phyloP scores from a whole-genome alignment of 345 rosid species.

The Boechera retrofracta region DNA sequence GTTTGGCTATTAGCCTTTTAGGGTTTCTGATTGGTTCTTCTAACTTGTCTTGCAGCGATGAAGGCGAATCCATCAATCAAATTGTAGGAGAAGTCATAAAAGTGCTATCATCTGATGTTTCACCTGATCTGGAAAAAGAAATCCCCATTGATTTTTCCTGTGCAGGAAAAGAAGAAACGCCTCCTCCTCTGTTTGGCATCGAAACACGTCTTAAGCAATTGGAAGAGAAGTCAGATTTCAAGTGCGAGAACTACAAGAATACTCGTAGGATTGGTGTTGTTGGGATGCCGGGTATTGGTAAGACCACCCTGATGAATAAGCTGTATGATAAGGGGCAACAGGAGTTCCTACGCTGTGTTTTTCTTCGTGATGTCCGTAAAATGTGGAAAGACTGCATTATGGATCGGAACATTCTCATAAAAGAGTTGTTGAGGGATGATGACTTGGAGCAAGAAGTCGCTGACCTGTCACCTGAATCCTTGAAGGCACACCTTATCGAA shows the following conservation, averaged over 20 bases:
- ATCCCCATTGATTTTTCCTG: not conserved
- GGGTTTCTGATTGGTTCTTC: not conserved
- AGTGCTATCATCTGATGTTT: not conserved
- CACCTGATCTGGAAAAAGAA: not conserved
- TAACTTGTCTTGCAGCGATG: slow-evolving; percentile 5
- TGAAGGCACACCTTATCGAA: not conserved
- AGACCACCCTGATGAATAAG: not conserved
- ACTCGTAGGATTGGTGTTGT: slow-evolving; percentile 25
- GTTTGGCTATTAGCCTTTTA: not conserved
- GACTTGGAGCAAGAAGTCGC: not conserved
- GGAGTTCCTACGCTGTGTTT: not conserved
- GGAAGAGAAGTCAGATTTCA: not conserved
- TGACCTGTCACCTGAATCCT: not conserved
- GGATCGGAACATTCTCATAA: not conserved
- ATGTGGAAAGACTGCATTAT: not conserved
- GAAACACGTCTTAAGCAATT: slow-evolving; percentile 20
- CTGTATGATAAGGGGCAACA: not conserved
- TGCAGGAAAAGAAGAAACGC: not conserved
- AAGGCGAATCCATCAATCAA: not conserved
- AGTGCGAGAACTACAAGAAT: not conserved
- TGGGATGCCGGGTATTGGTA: slow-evolving; percentile 39
- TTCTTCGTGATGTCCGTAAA: not conserved
- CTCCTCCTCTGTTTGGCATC: slow-evolving; percentile 14
- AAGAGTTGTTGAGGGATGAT: slow-evolving; percentile 12
- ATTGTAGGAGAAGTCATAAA: not conserved